Conservation (phyloP, 2,329 filamentous ascomycete species). For the Tolypocladium tropicale region DNA sequence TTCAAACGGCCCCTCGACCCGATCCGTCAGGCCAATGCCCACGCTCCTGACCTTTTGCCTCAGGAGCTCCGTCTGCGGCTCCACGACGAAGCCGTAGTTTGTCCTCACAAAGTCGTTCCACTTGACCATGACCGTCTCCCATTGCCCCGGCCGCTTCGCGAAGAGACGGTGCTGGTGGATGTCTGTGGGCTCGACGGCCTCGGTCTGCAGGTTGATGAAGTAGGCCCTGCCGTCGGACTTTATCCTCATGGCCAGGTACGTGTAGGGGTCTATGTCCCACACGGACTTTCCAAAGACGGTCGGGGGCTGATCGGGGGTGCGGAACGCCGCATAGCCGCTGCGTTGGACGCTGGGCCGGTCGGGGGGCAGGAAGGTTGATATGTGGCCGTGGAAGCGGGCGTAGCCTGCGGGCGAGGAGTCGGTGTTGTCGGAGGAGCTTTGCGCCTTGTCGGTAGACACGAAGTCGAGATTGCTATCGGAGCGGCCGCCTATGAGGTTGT, state of each 20-base stretch:
- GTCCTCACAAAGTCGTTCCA: slow-evolving; percentile 93
- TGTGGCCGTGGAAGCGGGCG: slow-evolving; percentile 74
- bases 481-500: slow-evolving; percentile 77
- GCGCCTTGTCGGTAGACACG: slow-evolving; percentile 15
- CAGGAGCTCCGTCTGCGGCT: slow-evolving; percentile 85
- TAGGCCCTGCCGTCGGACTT: slow-evolving; percentile 89
- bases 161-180: slow-evolving; percentile 90
- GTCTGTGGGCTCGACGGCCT: slow-evolving; percentile 88
- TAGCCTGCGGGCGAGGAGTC: slow-evolving; percentile 32
- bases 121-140: slow-evolving; percentile 90
- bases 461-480: slow-evolving; percentile 66
- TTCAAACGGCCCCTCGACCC: slow-evolving; percentile 80
- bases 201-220: slow-evolving; percentile 91
- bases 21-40: slow-evolving; percentile 81
- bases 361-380: slow-evolving; percentile 73
- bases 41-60: slow-evolving; percentile 77
- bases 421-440: slow-evolving; percentile 4
- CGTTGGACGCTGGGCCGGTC: slow-evolving; percentile 65
- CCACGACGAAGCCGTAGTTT: slow-evolving; percentile 82
- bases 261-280: slow-evolving; percentile 86
- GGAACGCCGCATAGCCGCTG: slow-evolving; percentile 82
- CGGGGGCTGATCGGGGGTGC: slow-evolving; percentile 64
- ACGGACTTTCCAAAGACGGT: slow-evolving; percentile 79
- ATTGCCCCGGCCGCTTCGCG: slow-evolving; percentile 66
- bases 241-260: slow-evolving; percentile 76